Percentiles rank a stretch among this genome's conserved stretches.
Conservation (phyloP, 2,329 filamentous ascomycete genomes). For the Aspergillus glaucus region DNA sequence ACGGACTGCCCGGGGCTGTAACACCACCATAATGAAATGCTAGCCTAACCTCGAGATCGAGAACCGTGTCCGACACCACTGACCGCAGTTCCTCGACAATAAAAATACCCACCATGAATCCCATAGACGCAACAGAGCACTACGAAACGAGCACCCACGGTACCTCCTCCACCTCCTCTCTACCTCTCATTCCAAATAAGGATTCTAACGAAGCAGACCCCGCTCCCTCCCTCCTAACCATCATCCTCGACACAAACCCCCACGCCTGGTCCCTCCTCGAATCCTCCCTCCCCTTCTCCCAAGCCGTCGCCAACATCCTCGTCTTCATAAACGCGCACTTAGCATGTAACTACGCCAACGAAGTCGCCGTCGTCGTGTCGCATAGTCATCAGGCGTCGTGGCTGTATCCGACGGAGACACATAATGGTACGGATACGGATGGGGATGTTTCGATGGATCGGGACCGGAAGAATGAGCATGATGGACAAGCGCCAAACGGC, state of each 20-base stretch:
- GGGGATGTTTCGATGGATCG: slow-evolving; percentile 55
- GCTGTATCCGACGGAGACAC: slow-evolving; percentile 64
- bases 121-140: slow-evolving; percentile 56
- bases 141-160: slow-evolving; percentile 45
- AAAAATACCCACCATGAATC: slow-evolving; percentile 49
- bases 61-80: too few species aligned
- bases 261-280: slow-evolving; percentile 82
- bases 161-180: slow-evolving; percentile 11
- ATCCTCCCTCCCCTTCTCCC: slow-evolving; percentile 68
- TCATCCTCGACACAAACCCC: slow-evolving; percentile 94
- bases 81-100: background rate
- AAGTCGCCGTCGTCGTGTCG: slow-evolving; percentile 83
- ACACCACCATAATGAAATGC: too few species aligned
- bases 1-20: too few species aligned
- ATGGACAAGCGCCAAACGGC: slow-evolving; percentile 26
- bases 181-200: background rate
- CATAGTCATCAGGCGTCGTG: slow-evolving; percentile 81
- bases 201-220: slow-evolving; percentile 34
- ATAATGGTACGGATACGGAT: slow-evolving; percentile 24
- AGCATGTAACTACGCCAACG: slow-evolving; percentile 87
- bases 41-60: too few species aligned
- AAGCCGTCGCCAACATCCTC: slow-evolving; percentile 80
- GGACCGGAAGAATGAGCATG: slow-evolving; percentile 29
- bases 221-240: slow-evolving; percentile 74
- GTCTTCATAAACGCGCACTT: slow-evolving; percentile 97